phyloP scores from a whole-genome alignment of 305 asterid species.

The Fraxinus greggii region DNA sequence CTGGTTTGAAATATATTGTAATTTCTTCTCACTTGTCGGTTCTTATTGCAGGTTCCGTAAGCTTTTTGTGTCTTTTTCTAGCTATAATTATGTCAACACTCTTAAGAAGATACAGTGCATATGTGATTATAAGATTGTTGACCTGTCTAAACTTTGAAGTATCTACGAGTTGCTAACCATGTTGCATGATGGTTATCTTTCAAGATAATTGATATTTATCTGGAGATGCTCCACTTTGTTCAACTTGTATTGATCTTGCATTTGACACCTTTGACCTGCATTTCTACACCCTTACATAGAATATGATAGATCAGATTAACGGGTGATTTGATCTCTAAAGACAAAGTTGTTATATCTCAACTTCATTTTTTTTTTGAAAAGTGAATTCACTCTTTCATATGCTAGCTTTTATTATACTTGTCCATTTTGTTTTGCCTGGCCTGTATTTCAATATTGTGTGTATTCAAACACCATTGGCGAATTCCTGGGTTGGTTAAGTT shows the following conservation, averaged over 20 bases:
- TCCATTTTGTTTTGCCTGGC: not conserved
- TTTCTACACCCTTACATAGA: not conserved
- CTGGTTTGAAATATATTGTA: not conserved
- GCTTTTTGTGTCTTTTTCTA: conserved; percentile 73
- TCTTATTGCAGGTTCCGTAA: conserved; percentile 66
- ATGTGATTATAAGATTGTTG: not conserved
- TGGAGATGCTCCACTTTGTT: not conserved
- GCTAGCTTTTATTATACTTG: not conserved
- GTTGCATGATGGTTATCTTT: not conserved
- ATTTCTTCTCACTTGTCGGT: conserved; percentile 2
- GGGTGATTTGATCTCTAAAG: not conserved
- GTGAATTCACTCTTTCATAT: not conserved
- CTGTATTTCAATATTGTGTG: not conserved
- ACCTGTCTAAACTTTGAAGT: not conserved
- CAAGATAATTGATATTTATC: not conserved
- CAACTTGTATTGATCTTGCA: not conserved
- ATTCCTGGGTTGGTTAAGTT: not conserved
- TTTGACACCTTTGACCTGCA: not conserved
- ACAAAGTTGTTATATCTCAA: not conserved
- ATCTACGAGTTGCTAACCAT: not conserved
- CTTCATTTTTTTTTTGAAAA: not conserved
- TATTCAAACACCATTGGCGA: not conserved
- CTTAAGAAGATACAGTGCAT: conserved; percentile 48
- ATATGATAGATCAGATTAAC: not conserved
- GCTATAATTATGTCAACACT: conserved; percentile 76